Percentiles rank a stretch among this genome's conserved stretches.
Evolutionary conservation across 2,329 filamentous ascomycete species (phyloP).

Genomic region (Monosporascus sp.): DNA sequence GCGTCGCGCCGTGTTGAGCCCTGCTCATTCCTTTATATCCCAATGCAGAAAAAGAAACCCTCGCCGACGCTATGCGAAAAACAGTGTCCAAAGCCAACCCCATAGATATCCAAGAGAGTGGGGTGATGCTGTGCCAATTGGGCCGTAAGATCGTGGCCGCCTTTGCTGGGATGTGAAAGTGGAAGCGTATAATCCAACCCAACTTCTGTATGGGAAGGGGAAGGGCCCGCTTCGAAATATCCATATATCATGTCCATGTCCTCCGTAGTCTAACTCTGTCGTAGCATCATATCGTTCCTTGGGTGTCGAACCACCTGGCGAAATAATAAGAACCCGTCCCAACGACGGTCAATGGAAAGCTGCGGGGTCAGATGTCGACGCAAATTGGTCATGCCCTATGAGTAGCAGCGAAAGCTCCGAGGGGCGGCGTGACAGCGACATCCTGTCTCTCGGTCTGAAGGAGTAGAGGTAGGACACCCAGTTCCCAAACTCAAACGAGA

Average conservation of each 20-base stretch:
- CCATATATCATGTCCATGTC: conserved; percentile 16
- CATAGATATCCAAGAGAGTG: not conserved
- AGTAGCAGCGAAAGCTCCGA: conserved; percentile 47
- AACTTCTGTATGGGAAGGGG: not conserved
- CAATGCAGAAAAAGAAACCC: not conserved
- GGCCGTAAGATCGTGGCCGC: conserved; percentile 3
- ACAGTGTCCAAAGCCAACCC: not conserved
- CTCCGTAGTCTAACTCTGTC: conserved; percentile 19
- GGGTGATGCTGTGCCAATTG: not conserved
- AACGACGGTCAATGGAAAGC: conserved; percentile 10
- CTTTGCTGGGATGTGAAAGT: conserved; percentile 5
- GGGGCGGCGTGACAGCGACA: conserved; percentile 32
- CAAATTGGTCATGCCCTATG: conserved; percentile 37
- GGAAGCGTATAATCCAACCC: not conserved
- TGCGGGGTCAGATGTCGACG: conserved; percentile 33
- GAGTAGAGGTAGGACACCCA: conserved; percentile 48
- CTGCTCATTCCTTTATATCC: not conserved
- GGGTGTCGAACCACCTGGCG: conserved; percentile 7
- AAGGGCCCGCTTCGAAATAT: conserved; percentile 2
- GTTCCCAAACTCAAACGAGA: conserved; percentile 36
- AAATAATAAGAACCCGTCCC: conserved; percentile 3
- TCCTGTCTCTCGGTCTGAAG: conserved; percentile 30
- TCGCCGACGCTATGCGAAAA: conserved; percentile 4
- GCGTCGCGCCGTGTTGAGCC: not conserved
- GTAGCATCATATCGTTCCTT: conserved; percentile 15